These are phyloP conservation scores for Saraca asoca DNA, from an alignment of 331 rosid genomes.

Conservation along the genomic window DNA sequence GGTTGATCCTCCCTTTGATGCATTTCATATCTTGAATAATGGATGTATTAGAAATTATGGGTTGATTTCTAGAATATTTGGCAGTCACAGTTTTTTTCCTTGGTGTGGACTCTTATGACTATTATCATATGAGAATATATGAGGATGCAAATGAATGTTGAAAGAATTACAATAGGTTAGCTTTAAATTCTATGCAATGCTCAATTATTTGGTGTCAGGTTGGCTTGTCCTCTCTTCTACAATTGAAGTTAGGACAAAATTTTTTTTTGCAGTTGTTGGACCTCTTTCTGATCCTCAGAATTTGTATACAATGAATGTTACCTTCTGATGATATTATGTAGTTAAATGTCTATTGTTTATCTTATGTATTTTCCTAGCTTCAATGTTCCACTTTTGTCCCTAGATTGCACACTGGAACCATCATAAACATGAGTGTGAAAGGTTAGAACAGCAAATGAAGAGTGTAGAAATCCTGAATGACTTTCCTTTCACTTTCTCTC, in stretches of 20 bases:
- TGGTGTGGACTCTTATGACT: no score
- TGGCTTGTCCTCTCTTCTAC: neutral
- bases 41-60: no score
- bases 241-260: neutral
- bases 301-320: neutral
- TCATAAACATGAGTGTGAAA: conserved; percentile 82
- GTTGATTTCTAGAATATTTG: no score
- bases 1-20: no score
- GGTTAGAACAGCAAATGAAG: conserved; percentile 78
- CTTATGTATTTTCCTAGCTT: conserved; percentile 9
- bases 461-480: conserved; percentile 56
- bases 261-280: neutral
- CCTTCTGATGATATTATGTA: neutral
- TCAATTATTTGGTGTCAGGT: no score
- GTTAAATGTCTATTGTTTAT: neutral
- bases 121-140: no score
- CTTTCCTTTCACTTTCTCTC: conserved; percentile 79
- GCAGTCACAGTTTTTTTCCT: no score
- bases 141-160: no score
- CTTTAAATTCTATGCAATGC: neutral
- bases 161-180: no score
- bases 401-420: conserved; percentile 78
- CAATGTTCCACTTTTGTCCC: conserved; percentile 5
- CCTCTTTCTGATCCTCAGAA: neutral
- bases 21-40: no score